Base-by-base conservation (phyloP, 2,329 filamentous ascomycete species). In the Nakataea oryzae region DNA sequence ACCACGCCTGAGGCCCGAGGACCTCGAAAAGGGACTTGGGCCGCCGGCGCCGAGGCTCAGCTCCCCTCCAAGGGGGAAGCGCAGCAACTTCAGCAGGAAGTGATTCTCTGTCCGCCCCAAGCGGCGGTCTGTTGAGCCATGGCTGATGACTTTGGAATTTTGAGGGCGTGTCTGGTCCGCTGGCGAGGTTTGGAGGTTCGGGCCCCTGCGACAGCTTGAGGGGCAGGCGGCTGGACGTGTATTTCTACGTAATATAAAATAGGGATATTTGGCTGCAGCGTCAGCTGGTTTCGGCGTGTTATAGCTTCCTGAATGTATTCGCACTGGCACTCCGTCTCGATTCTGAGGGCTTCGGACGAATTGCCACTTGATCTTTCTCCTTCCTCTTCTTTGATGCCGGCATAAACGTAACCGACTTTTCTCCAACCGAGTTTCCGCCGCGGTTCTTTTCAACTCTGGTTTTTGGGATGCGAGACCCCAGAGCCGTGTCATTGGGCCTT, bases 291-390 rank as follows among this genome's bases (percentile, higher is more conserved):
- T 11, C 7, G 21, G 21, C 41, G 41, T 50, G 24, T 72, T 76
- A 88, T 78, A 90, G 80, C 70, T 79, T 82, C 72, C 88, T 83
- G 73, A 92, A 90, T 54, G 86, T 86, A 74, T 93, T 93, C 61
- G 81, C 82, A 74, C 88, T 91, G 60, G 90, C 90, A 73, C 88
- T 92, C 69, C 89, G 79, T 69, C 89, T 83, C 62, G 72, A 71
- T 62, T 76, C 76, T 32, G 71, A 71, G 50, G 69, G 69, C 66
- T 73, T 75, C 56, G 71, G 71, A 57, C 71, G 69, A 30, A 71
- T 70, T 29, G 71, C 67, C 29, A 73, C 68, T 50, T 72, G 70
- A 63, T 72, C 66, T 50, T 72, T 66, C 66, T 79, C 73, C 70
- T 78, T 76, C 69, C 81, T 84, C 72, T 76, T 83, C 67, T 73